phyloP scores from a whole-genome alignment of 2,329 filamentous ascomycete genomes.

The Sclerotinia minor region DNA sequence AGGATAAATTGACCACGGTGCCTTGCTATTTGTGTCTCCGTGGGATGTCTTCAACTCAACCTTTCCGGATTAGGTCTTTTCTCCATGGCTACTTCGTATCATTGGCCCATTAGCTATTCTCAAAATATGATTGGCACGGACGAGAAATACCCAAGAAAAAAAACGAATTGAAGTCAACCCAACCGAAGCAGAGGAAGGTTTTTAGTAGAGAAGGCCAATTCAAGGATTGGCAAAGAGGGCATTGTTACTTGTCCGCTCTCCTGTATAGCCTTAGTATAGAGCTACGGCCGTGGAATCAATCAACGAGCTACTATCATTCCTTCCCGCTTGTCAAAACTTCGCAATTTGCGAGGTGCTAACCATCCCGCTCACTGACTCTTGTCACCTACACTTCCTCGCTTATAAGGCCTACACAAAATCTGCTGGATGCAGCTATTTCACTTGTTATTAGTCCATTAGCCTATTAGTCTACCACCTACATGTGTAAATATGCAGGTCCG shows the following conservation, averaged over 20 bases:
- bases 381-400: background rate
- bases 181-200: background rate
- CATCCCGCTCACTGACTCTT: background rate
- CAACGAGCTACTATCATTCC: background rate
- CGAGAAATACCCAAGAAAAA: background rate
- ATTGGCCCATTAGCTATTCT: constrained; percentile 8
- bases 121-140: background rate
- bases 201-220: background rate
- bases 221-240: background rate
- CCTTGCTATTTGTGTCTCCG: constrained; percentile 5
- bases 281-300: no score
- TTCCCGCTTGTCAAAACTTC: background rate
- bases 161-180: background rate
- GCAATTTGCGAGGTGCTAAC: background rate
- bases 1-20: constrained; percentile 1
- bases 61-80: background rate
- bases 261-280: no score
- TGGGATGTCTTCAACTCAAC: background rate
- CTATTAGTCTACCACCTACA: background rate
- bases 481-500: constrained; percentile 5
- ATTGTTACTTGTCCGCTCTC: no score
- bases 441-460: background rate
- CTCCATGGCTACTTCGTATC: background rate
- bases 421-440: constrained; percentile 6
- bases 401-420: constrained; percentile 3